Base-by-base conservation (phyloP, 345 rosid genomes). In the Euphorbia tirucalli region DNA sequence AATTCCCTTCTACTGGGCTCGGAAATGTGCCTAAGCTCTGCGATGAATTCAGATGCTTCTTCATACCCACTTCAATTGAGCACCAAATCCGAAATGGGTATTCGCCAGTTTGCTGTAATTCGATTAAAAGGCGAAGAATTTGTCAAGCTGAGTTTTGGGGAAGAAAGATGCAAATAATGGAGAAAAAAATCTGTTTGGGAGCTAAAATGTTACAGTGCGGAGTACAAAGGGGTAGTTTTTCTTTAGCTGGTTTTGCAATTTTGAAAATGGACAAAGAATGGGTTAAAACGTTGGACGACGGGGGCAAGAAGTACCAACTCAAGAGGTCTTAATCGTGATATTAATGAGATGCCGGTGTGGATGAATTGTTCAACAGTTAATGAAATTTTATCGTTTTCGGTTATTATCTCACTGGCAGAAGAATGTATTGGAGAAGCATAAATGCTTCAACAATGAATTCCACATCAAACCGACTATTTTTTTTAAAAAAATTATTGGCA, bases 1-100 rank as follows among this genome's bases (percentile, higher is more conserved):
- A 78, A 69, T 59, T 80, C 22, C 74, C 76, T 21, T 37, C 63
- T 37, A 48, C 73, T 0, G 74, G 68, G 39, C 77, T 71, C 7
- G 75, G 68, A 71, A 76, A 52, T 25, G 68, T 11, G 11, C 75
- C 71, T 28, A 76, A 65, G 58, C 79, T 76, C 21, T 24, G 71
- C 0, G 75, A 76, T 35, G 75, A 76, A 58, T 48, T n/a, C 30
- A 71, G 63, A 59, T 76, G 65, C 19, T 66, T 74, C 67, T 66
- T 76, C 79, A 76, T 76, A 25, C 61, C 62, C 25, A 22, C n/a
- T 32, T 31, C 41, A 5, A 22, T 71, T 11, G 22, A 46, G 69
- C 5, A 11, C 54, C 5, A 27, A 15, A 61, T 22, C 27, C 30
- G 61, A 76, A 57, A 31, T 57, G 79, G 79, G 72, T 65, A 31